Percentiles rank a stretch among this genome's conserved stretches.
phyloP scores from a whole-genome alignment of 768 basidiomycete species.

The Cyathus striatus region DNA sequence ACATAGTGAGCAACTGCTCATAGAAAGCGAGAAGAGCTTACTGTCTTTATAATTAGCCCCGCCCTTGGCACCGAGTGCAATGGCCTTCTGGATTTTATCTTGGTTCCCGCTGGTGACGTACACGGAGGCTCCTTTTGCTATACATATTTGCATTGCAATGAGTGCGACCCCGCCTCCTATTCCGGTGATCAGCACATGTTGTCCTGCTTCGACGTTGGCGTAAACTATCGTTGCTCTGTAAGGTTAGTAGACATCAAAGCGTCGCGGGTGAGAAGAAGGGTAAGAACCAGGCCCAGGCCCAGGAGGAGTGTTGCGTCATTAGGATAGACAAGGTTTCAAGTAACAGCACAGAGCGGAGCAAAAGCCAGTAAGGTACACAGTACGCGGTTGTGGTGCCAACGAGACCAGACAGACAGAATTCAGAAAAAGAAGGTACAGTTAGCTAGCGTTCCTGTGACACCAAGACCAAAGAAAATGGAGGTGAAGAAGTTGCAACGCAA shows the following conservation, averaged over 20 bases:
- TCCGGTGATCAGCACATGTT: slow-evolving; percentile 78
- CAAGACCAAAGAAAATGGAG: too few species aligned
- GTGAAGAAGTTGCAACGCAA: too few species aligned
- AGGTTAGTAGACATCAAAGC: slow-evolving; percentile 1
- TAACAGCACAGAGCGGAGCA: too few species aligned
- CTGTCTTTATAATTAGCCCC: slow-evolving; percentile 71
- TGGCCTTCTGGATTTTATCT: slow-evolving; percentile 65
- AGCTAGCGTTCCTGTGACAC: too few species aligned
- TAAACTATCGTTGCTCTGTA: slow-evolving; percentile 62
- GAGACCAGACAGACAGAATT: too few species aligned
- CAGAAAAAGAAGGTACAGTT: too few species aligned
- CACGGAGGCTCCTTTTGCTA: slow-evolving; percentile 74
- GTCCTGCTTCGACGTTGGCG: slow-evolving; percentile 53
- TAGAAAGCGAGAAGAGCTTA: slow-evolving; percentile 18
- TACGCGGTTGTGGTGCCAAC: too few species aligned
- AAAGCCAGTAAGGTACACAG: too few species aligned
- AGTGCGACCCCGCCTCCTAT: slow-evolving; percentile 85
- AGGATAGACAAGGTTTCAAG: too few species aligned
- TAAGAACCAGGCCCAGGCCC: too few species aligned
- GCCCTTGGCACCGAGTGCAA: slow-evolving; percentile 67
- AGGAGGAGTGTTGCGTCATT: too few species aligned
- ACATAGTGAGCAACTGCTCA: not conserved
- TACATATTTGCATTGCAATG: slow-evolving; percentile 65
- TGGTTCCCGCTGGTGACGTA: slow-evolving; percentile 73
- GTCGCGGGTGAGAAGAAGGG: not conserved